Conservation (phyloP, 2,329 filamentous ascomycete species). For the Phialocephala subalpina region DNA sequence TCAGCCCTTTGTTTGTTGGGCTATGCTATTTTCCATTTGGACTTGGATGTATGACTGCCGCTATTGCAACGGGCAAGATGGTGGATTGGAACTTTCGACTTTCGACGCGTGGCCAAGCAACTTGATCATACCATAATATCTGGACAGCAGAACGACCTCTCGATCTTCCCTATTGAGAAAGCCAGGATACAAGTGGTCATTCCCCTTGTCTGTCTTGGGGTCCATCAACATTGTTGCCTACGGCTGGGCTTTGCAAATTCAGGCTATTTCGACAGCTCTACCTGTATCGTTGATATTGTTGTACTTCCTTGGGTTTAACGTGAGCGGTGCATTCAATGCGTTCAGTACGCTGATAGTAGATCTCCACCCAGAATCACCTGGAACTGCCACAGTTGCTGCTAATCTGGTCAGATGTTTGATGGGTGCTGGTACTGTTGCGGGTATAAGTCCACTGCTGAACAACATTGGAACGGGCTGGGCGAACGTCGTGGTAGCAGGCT, state of each 20-base stretch:
- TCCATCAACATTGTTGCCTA: constrained; percentile 56
- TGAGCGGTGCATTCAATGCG: constrained; percentile 61
- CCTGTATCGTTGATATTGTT: constrained; percentile 57
- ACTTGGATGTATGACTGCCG: constrained; percentile 16
- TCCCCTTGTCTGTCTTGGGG: constrained; percentile 58
- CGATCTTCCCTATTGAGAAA: constrained; percentile 58
- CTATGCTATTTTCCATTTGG: constrained; percentile 32
- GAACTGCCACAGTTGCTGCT: constrained; percentile 62
- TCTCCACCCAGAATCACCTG: constrained; percentile 45
- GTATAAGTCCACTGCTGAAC: constrained; percentile 60
- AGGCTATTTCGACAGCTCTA: constrained; percentile 45
- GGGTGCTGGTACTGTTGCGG: constrained; percentile 60
- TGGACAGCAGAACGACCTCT: constrained; percentile 58
- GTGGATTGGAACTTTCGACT: constrained; percentile 74
- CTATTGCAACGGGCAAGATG: constrained; percentile 46
- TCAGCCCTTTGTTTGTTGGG: constrained; percentile 42
- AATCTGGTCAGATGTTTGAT: constrained; percentile 64
- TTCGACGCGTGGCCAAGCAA: constrained; percentile 63
- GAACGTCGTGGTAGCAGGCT: background rate
- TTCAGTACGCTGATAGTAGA: constrained; percentile 62
- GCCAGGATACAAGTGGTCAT: constrained; percentile 58
- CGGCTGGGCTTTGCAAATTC: constrained; percentile 57
- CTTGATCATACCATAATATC: constrained; percentile 61
- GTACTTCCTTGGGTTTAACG: constrained; percentile 54
- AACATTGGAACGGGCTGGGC: constrained; percentile 59